Conservation (phyloP, 306 rosid genomes). For the Luffa acutangula region DNA sequence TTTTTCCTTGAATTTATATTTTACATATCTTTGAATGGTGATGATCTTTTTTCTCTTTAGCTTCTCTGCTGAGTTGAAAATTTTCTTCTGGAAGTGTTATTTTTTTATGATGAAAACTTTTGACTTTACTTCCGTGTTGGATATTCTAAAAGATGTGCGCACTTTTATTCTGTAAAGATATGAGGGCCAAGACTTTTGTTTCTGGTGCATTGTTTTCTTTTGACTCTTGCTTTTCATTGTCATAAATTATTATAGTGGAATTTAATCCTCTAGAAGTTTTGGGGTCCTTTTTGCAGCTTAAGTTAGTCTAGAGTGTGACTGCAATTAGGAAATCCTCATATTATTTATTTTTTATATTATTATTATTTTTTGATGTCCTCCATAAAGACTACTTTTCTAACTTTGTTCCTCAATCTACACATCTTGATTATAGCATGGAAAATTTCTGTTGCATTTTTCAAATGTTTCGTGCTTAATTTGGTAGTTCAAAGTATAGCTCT, state of each 20-base stretch:
- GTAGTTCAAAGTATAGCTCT: background rate
- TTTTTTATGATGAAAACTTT: background rate
- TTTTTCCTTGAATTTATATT: background rate
- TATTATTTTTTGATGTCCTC: background rate
- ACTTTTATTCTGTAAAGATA: background rate
- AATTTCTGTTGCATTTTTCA: background rate
- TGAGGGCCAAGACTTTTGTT: background rate
- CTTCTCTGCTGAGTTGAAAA: background rate
- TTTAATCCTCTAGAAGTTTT: background rate
- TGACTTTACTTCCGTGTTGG: background rate
- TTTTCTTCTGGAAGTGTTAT: background rate
- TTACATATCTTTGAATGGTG: background rate
- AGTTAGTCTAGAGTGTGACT: background rate
- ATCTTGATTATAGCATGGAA: background rate
- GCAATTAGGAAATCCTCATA: background rate
- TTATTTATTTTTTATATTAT: background rate
- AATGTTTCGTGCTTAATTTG: background rate
- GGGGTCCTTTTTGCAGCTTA: background rate
- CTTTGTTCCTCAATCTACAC: background rate
- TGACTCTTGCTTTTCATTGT: background rate
- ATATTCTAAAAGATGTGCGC: background rate
- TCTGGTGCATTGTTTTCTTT: background rate
- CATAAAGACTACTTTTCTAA: background rate
- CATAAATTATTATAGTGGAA: background rate
- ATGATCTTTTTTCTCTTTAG: background rate